Evolutionary conservation across 192 early-diverging fungal genomes (phyloP).

Genomic region (Coemansia sp.): DNA sequence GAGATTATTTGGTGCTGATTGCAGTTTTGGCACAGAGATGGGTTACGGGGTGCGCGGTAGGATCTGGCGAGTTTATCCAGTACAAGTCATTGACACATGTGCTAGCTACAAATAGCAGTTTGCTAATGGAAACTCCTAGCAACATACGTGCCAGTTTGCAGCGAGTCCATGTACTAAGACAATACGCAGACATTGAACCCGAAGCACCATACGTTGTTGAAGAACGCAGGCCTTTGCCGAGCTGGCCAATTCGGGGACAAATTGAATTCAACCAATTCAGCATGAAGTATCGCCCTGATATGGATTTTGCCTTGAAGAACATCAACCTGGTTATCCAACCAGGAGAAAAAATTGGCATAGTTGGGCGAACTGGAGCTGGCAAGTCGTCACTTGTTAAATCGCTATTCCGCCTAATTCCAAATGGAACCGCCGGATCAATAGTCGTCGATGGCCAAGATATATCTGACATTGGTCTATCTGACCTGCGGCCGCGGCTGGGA

Average conservation of each 20-base stretch:
- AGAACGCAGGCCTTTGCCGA: neutral
- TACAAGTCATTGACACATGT: neutral
- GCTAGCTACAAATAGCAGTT: neutral
- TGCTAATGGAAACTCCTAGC: neutral
- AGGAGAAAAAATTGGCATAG: conserved; percentile 63
- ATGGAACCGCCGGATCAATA: conserved; percentile 54
- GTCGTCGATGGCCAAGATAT: conserved; percentile 73
- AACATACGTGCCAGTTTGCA: neutral
- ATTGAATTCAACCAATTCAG: conserved; percentile 62
- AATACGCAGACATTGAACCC: conserved; percentile 7
- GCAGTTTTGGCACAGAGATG: conserved; percentile 39
- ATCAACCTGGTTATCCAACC: conserved; percentile 60
- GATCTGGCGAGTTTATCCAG: conserved; percentile 37
- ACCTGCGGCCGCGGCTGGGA: conserved; percentile 47
- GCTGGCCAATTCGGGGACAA: conserved; percentile 66
- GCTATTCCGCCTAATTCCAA: conserved; percentile 67
- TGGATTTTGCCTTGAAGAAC: conserved; percentile 59
- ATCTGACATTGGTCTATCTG: conserved; percentile 53
- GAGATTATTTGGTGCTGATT: conserved; percentile 30
- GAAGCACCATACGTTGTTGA: conserved; percentile 44
- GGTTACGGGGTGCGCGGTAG: conserved; percentile 48
- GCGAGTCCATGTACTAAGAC: conserved; percentile 40
- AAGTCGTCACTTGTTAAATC: conserved; percentile 63
- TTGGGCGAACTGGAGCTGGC: conserved; percentile 79
- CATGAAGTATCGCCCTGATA: conserved; percentile 61